A percentile compares a stretch with the other conserved stretches of the same genome.
These are phyloP conservation scores for Mortierella sp. DNA, from an alignment of 371 early-diverging fungal species.

Conservation along the genomic window DNA sequence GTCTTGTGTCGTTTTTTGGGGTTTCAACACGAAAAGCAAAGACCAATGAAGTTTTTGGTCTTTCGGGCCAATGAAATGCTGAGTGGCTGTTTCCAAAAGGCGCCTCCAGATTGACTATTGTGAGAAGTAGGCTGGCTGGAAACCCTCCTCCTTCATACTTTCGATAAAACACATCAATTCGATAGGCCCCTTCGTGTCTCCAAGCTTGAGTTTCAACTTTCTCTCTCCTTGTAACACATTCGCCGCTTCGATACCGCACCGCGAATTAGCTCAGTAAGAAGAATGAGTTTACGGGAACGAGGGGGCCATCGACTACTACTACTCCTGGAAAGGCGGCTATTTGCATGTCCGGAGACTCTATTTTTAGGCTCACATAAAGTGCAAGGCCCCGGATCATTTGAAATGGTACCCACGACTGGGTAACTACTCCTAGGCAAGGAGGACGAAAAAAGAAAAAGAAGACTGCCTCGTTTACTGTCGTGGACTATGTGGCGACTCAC, in stretches of 20 bases:
- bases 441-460: neutral
- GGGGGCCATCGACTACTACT: neutral
- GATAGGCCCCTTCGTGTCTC: neutral
- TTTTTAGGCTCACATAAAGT: neutral
- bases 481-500: too few relatives aligned
- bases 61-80: too few relatives aligned
- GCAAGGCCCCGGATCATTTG: neutral
- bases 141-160: too few relatives aligned
- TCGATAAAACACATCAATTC: neutral
- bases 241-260: neutral
- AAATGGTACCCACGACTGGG: neutral
- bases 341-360: neutral
- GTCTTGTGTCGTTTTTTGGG: neutral
- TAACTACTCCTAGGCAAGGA: neutral
- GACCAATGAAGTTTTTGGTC: too few relatives aligned
- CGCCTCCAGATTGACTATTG: too few relatives aligned
- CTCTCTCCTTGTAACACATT: slow-evolving; percentile 6
- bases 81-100: too few relatives aligned
- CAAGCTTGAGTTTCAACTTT: neutral
- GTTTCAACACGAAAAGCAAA: too few relatives aligned
- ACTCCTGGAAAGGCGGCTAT: neutral
- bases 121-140: too few relatives aligned
- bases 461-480: too few relatives aligned
- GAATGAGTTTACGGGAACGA: slow-evolving; percentile 9
- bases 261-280: neutral